Evolutionary conservation across 257 asterid species (phyloP), one percentile per base, ranked within the genome.

Genomic region (Nicotiana tabacum): DNA sequence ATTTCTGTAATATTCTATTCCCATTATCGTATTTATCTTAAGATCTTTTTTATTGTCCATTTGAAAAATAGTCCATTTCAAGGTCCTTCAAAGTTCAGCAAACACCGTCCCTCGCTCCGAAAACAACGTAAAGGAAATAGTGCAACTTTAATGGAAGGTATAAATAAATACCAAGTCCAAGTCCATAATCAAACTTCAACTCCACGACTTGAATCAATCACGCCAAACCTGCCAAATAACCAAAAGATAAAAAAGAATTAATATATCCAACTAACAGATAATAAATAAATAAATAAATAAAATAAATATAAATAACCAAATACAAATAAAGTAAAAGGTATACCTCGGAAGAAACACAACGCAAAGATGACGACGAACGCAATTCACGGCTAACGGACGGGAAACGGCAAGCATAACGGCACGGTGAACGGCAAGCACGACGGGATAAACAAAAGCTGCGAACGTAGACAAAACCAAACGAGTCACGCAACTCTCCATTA

Each of bases 321-420:
- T 13, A n/a, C 27, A 9, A 27, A 27, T 37, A 16, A 53, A 43
- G 9, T 43, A 43, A 13, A 6, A 65, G 6, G 15, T 9, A 29
- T 6, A 88, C 89, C 90, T 85, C 76, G 27, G 7, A 81, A 83
- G 84, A 55, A 82, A 76, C 29, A 16, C 51, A 61, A 66, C 79
- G 88, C 64, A 53, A 39, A 57, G 39, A 83, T 30, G 48, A 46
- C 82, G 51, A 43, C 51, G 11, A 43, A 43, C 51, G 24, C 81
- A 43, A 77, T 43, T 29, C 65, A 61, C 77, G 82, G 27, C 24
- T 70, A 12, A 62, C 62, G 56, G 30, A 66, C 78, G 62, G 62
- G 24, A 15, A 74, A 78, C 62, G 62, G 62, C 62, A 17, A 56
- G 62, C 9, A 56, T 57, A 17, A 57, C 62, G 62, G 62, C 62